Percentiles rank a stretch among this genome's conserved stretches.
Evolutionary conservation across 2,329 filamentous ascomycete genomes (phyloP).

Genomic region (Xylaria sp.): DNA sequence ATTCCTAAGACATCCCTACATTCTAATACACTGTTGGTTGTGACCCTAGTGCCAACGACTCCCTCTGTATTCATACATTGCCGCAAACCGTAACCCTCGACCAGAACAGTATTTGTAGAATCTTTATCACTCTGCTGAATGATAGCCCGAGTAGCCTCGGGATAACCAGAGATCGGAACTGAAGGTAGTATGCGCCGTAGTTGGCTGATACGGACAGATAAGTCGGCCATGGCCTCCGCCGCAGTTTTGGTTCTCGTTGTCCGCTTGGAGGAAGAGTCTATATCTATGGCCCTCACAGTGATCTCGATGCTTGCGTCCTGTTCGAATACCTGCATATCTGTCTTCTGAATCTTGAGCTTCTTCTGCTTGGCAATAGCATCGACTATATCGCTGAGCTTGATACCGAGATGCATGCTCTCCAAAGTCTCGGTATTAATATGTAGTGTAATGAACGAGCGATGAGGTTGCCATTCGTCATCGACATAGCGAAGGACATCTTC

Average conservation of each 20-base stretch:
- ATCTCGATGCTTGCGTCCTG: constrained; percentile 74
- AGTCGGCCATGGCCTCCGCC: constrained; percentile 67
- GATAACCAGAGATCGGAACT: constrained; percentile 90
- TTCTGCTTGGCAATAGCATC: constrained; percentile 81
- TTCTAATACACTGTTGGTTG: constrained; percentile 92
- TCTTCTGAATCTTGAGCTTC: constrained; percentile 79
- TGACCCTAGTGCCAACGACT: constrained; percentile 79
- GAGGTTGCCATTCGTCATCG: constrained; percentile 87
- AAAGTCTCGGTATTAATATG: constrained; percentile 84
- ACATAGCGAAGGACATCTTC: constrained; percentile 83
- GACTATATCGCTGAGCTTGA: constrained; percentile 78
- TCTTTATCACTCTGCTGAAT: constrained; percentile 67
- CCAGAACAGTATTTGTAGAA: constrained; percentile 74
- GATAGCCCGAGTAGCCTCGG: constrained; percentile 85
- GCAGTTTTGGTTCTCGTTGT: constrained; percentile 59
- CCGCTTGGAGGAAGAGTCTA: constrained; percentile 60
- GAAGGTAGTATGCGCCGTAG: constrained; percentile 83
- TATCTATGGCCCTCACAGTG: constrained; percentile 69
- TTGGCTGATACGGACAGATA: constrained; percentile 83
- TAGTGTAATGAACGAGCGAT: constrained; percentile 80
- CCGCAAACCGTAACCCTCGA: constrained; percentile 92
- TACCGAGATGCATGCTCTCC: constrained; percentile 82
- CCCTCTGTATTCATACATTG: constrained; percentile 94
- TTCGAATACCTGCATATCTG: constrained; percentile 71
- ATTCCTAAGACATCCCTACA: constrained; percentile 88